Evolutionary conservation across 257 asterid species (phyloP), one percentile per base, ranked within the genome.

Genomic region (Marsdenia floribunda): DNA sequence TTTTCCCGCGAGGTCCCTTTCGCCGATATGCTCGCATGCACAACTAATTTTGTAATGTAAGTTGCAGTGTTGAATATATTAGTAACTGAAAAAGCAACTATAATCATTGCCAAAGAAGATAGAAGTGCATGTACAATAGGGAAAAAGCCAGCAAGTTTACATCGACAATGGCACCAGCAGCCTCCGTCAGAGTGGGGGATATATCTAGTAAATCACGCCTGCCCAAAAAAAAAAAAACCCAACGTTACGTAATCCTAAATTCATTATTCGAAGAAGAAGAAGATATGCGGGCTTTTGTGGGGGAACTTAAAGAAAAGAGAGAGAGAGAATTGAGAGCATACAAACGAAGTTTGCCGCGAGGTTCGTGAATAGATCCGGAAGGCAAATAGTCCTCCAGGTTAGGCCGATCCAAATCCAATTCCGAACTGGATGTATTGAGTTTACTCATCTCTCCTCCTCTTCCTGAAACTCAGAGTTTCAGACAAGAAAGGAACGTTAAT

Each of bases 141-240:
- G 13, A 70, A 6, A 5, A 12, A 22, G 37, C 6, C 21, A 46
- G 2, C 9, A 50, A 50, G 21, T 86, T 83, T 70, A 95, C 99
- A 83, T 92, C 98, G 54, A 92, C 88, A 80, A 92, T 90, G 77
- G 99, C 99, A 77, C 98, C 99, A 55, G 99, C 97, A 3, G 98
- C 99, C 82, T 95, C 98, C 21, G 96, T 92, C 9, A 95, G 88
- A 49, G 99, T 88, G 1, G 97, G 99, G 54, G 99, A 95, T 71
- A 95, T 88, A 75, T 95, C 99, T 22, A 95, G 88, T 86, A 95
- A 89, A 86, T 92, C 98, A 42, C 90, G 90, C 86, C 99, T 95
- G 83, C 59, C 72, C 61, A n/a, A 52, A 22, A 21, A 52, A 22
- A 21, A 29, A 29, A 29, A 29, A 29, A 29, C 33, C 37, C 35